These are phyloP conservation scores for Dichotomocladium elegans DNA, from an alignment of 371 early-diverging fungal genomes.

Conservation along the genomic window DNA sequence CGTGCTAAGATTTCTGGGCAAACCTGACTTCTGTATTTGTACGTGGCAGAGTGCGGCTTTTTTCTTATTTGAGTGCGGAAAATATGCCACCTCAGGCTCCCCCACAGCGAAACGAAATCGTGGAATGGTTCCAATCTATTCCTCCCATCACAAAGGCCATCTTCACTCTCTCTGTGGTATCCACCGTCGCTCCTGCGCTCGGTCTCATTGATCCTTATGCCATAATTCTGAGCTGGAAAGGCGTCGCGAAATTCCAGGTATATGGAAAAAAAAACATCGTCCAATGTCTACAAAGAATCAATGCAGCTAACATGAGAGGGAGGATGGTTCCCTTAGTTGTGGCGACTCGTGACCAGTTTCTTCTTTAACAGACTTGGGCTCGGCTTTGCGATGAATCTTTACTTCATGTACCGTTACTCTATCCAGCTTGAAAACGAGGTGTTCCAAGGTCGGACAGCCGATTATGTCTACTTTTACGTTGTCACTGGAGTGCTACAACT, in stretches of 20 bases:
- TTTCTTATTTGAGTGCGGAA: too few relatives aligned
- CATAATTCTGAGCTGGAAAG: slow-evolving; percentile 41
- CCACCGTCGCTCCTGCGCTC: slow-evolving; percentile 44
- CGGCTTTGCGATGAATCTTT: slow-evolving; percentile 62
- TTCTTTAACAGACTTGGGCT: slow-evolving; percentile 53
- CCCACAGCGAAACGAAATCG: slow-evolving; percentile 27
- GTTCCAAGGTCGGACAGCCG: slow-evolving; percentile 73
- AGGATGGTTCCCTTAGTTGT: too few relatives aligned
- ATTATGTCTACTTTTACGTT: slow-evolving; percentile 73
- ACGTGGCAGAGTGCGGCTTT: too few relatives aligned
- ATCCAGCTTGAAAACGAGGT: slow-evolving; percentile 64
- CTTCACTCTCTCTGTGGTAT: slow-evolving; percentile 49
- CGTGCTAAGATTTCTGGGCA: too few relatives aligned
- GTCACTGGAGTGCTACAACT: slow-evolving; percentile 46
- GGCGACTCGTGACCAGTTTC: slow-evolving; percentile 76
- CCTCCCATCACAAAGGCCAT: slow-evolving; percentile 64
- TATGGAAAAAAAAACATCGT: too few relatives aligned
- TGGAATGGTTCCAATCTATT: slow-evolving; percentile 56
- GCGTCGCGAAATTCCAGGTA: slow-evolving; percentile 28
- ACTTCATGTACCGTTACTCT: slow-evolving; percentile 74
- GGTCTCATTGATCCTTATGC: slow-evolving; percentile 35
- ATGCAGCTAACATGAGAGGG: too few relatives aligned
- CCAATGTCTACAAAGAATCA: too few relatives aligned
- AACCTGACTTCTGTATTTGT: too few relatives aligned
- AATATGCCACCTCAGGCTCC: slow-evolving; percentile 17